Evolutionary conservation across 2,329 filamentous ascomycete species (phyloP), one percentile per base, ranked within the genome.

Genomic region (Colletotrichum somersetense): DNA sequence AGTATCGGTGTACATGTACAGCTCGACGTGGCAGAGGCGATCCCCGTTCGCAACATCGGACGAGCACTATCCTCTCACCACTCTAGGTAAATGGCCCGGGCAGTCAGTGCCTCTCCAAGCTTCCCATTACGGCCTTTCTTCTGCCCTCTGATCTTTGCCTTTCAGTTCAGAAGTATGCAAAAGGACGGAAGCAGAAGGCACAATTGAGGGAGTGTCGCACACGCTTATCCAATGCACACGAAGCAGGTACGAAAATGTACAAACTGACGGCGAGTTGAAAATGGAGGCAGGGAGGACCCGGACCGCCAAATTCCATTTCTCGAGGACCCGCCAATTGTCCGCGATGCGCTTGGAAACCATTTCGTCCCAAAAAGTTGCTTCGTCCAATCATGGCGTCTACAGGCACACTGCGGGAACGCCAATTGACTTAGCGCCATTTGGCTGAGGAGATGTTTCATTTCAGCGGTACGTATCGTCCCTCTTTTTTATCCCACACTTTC

Each of bases 331-430:
- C 57, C 64, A 62, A 50, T 71, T 57, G 64, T 62, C 62, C 56
- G 64, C 57, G 57, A 38, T 50, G 20, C 55, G 42, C 64, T 56
- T 62, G 64, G 55, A 67, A 67, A 18, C 33, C 23, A 59, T 44
- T 44, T 67, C 64, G 26, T 71, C 57, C 64, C 50, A 62, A 62
- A 35, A 50, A 30, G 67, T 26, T 42, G 42, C 42, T 67, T 67
- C 68, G 52, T 67, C 68, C 68, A 71, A 71, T 67, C 42, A 71
- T 62, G 64, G 53, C 57, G 57, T 42, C 56, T 67, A 50, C 42
- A 57, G 48, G 42, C 44, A 16, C 48, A 62, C 6, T 11, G 53
- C 42, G 55, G 62, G 46, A 61, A 62, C 55, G 67, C 55, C 67
- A 59, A 55, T 48, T 59, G 55, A 62, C 33, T 26, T 70, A 66